Evolutionary conservation across 768 basidiomycete species (phyloP).

Genomic region (Daedaleopsis sinensis): DNA sequence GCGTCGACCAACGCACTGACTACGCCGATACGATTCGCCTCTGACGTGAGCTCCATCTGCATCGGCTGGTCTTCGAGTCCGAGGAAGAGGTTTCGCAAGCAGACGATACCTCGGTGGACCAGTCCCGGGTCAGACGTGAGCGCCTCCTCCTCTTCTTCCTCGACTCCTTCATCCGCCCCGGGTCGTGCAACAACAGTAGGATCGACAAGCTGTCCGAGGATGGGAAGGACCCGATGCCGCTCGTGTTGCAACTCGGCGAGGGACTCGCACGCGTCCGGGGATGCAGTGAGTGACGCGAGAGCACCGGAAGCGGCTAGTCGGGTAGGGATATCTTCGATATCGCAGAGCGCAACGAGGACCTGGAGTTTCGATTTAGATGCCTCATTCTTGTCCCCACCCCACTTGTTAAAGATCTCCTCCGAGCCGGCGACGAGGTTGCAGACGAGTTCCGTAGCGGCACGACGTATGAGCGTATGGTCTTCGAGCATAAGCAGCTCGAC

Average conservation of each 20-base stretch:
- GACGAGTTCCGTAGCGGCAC: slow-evolving; percentile 88
- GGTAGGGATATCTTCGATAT: slow-evolving; percentile 84
- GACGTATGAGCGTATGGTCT: slow-evolving; percentile 77
- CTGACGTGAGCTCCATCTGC: slow-evolving; percentile 48
- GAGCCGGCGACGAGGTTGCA: slow-evolving; percentile 89
- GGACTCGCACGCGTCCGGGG: slow-evolving; percentile 58
- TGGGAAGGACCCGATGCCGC: slow-evolving; percentile 60
- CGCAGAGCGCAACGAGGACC: slow-evolving; percentile 81
- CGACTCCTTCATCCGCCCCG: slow-evolving; percentile 42
- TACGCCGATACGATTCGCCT: slow-evolving; percentile 57
- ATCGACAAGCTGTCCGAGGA: slow-evolving; percentile 70
- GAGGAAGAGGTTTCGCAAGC: slow-evolving; percentile 63
- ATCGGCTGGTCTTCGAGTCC: slow-evolving; percentile 44
- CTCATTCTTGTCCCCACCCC: slow-evolving; percentile 50
- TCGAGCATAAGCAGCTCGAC: slow-evolving; percentile 79
- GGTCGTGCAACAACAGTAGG: slow-evolving; percentile 44
- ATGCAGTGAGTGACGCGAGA: slow-evolving; percentile 75
- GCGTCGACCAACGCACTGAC: slow-evolving; percentile 52
- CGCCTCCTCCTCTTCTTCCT: slow-evolving; percentile 29
- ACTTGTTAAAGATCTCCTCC: slow-evolving; percentile 75
- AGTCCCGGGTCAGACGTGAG: slow-evolving; percentile 56
- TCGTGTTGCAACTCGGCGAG: slow-evolving; percentile 70
- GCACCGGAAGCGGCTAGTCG: slow-evolving; percentile 91
- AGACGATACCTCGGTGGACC: slow-evolving; percentile 79
- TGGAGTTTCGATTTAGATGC: slow-evolving; percentile 70